These are phyloP conservation scores for Daedaleopsis sinensis DNA, from an alignment of 768 basidiomycete species.

Conservation along the genomic window DNA sequence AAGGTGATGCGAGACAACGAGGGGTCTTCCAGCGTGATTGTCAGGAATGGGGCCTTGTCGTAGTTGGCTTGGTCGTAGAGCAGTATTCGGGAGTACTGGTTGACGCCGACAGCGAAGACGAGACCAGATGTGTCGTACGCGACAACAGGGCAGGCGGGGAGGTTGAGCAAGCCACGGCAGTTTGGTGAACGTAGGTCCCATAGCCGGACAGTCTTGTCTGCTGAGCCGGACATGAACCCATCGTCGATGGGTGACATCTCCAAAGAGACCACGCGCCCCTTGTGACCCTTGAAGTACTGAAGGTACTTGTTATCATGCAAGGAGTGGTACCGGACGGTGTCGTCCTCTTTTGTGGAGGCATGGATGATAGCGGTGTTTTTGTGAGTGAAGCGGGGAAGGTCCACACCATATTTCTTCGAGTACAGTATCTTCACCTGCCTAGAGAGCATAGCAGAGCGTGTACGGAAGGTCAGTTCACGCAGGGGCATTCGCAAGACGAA, in stretches of 20 bases:
- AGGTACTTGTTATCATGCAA: slow-evolving; percentile 96
- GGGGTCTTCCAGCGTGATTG: slow-evolving; percentile 81
- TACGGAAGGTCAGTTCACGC: slow-evolving; percentile 30
- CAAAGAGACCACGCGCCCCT: slow-evolving; percentile 83
- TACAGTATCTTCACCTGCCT: slow-evolving; percentile 78
- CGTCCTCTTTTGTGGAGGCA: slow-evolving; percentile 94
- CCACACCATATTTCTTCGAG: slow-evolving; percentile 97
- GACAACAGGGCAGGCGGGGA: slow-evolving; percentile 75
- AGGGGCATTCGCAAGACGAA: slow-evolving; percentile 18
- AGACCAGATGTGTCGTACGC: slow-evolving; percentile 84
- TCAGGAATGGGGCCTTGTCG: slow-evolving; percentile 91
- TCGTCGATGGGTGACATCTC: slow-evolving; percentile 93
- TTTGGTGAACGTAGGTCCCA: slow-evolving; percentile 89
- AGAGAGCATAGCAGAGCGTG: slow-evolving; percentile 5
- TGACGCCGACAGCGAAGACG: slow-evolving; percentile 87
- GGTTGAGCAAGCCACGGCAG: slow-evolving; percentile 77
- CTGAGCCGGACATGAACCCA: slow-evolving; percentile 91
- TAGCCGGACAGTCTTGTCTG: slow-evolving; percentile 92
- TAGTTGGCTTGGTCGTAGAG: slow-evolving; percentile 86
- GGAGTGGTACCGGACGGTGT: slow-evolving; percentile 93
- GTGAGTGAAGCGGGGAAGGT: slow-evolving; percentile 94
- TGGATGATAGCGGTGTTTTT: slow-evolving; percentile 83
- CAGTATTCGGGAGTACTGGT: slow-evolving; percentile 78
- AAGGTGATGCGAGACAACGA: slow-evolving; percentile 73
- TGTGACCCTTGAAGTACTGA: slow-evolving; percentile 95